Evolutionary conservation across 352 stramenopile genomes (phyloP).

Genomic region (Globisporangium barbulae): DNA sequence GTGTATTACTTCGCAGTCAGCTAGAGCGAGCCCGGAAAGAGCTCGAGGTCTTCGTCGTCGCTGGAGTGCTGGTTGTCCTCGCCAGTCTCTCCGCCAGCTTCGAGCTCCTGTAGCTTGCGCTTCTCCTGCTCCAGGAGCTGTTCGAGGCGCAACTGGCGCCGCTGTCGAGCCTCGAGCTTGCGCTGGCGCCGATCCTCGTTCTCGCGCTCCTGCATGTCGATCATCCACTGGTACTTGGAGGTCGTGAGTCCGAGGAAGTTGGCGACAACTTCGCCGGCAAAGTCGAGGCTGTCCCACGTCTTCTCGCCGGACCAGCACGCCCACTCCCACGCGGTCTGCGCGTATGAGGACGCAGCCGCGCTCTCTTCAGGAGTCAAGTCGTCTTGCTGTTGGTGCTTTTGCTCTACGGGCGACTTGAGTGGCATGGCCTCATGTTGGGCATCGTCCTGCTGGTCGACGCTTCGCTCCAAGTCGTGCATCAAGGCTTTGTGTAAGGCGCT

Average conservation of each 20-base stretch:
- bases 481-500: not conserved
- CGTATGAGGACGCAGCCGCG: not conserved
- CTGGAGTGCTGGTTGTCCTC: not conserved
- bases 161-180: constrained; percentile 54
- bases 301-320: constrained; percentile 61
- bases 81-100: constrained; percentile 23
- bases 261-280: constrained; percentile 74
- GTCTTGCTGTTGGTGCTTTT: not conserved
- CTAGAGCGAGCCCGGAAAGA: not conserved
- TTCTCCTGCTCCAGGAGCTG: constrained; percentile 69
- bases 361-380: not conserved
- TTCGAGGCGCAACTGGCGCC: constrained; percentile 59
- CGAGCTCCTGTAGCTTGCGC: constrained; percentile 60
- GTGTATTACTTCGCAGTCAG: not conserved
- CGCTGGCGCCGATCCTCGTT: constrained; percentile 57
- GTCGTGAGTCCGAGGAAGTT: constrained; percentile 81
- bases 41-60: not conserved
- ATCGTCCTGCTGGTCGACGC: not conserved
- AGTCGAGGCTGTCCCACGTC: constrained; percentile 70
- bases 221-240: constrained; percentile 84
- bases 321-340: constrained; percentile 52
- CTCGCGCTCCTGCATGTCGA: constrained; percentile 71
- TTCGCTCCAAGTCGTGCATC: constrained; percentile 6
- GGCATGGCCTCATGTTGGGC: not conserved
- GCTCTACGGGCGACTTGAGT: not conserved